phyloP scores from a whole-genome alignment of 106 monocot species.

The Alisma plantagoaquatica region DNA sequence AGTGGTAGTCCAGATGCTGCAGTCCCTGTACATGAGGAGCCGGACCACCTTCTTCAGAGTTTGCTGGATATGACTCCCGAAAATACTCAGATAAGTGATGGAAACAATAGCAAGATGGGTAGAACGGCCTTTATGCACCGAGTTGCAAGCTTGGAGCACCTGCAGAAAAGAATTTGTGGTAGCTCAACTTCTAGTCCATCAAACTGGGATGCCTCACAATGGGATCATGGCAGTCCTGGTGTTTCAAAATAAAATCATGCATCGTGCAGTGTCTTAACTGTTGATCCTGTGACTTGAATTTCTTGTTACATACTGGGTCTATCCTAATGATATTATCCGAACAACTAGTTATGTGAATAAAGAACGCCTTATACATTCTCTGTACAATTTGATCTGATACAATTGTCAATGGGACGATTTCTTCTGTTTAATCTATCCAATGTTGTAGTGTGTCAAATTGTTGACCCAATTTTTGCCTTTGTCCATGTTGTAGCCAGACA shows the following conservation, averaged over 20 bases:
- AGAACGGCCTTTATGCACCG: constrained; percentile 18
- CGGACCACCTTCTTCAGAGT: constrained; percentile 26
- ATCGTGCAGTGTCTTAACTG: too few relatives aligned
- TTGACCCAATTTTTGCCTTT: too few relatives aligned
- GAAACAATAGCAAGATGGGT: constrained; percentile 10
- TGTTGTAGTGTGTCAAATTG: too few relatives aligned
- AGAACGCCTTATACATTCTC: too few relatives aligned
- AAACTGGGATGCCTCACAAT: constrained; percentile 25
- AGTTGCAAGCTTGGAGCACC: constrained; percentile 36
- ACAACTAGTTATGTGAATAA: too few relatives aligned
- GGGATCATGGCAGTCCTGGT: constrained; percentile 9
- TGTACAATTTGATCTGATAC: too few relatives aligned
- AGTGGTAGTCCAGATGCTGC: constrained; percentile 23
- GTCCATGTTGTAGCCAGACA: too few relatives aligned
- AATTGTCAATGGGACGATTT: too few relatives aligned
- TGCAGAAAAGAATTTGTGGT: constrained; percentile 35
- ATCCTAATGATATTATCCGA: too few relatives aligned
- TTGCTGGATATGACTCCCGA: neutral
- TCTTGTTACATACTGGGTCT: too few relatives aligned
- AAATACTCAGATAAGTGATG: neutral
- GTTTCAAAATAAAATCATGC: constrained; percentile 5
- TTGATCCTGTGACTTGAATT: too few relatives aligned
- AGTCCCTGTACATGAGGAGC: constrained; percentile 18
- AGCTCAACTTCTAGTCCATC: constrained; percentile 6
- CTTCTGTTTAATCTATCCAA: too few relatives aligned